Evolutionary conservation across 352 stramenopile genomes (phyloP).

Genomic region (Phytophthora pisi): DNA sequence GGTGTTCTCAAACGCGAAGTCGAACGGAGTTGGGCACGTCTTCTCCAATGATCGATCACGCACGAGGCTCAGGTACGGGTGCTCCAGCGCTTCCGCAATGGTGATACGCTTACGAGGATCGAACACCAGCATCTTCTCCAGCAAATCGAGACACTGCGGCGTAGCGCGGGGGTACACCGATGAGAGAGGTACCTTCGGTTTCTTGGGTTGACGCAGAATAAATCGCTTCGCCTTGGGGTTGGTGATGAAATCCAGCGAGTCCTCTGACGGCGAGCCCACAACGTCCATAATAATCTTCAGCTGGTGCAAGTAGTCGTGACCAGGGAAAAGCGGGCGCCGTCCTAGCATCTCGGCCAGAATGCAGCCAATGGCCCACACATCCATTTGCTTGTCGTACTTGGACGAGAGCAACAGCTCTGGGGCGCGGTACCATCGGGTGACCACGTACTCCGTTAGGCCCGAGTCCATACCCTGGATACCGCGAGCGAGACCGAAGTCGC

Average conservation of each 20-base stretch:
- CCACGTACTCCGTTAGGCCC: conserved; percentile 91
- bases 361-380: conserved; percentile 89
- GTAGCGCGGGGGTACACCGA: conserved; percentile 88
- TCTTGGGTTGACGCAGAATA: conserved; percentile 88
- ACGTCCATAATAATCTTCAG: conserved; percentile 93
- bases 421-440: conserved; percentile 92
- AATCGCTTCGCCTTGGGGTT: conserved; percentile 91
- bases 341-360: conserved; percentile 89
- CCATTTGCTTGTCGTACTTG: conserved; percentile 90
- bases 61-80: conserved; percentile 82
- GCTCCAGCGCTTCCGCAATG: conserved; percentile 75
- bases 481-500: conserved; percentile 79
- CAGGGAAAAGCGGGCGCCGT: conserved; percentile 82
- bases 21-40: conserved; percentile 79
- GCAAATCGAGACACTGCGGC: conserved; percentile 85
- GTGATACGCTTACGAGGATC: conserved; percentile 90
- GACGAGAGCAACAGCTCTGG: conserved; percentile 92
- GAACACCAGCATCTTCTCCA: conserved; percentile 94
- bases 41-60: conserved; percentile 76
- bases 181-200: conserved; percentile 80
- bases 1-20: conserved; percentile 89
- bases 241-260: conserved; percentile 88
- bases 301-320: conserved; percentile 88
- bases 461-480: conserved; percentile 76
- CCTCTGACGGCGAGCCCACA: conserved; percentile 78